These are phyloP conservation scores for Candida cerambycidarum DNA, from an alignment of 805 yeast species.

Conservation along the genomic window DNA sequence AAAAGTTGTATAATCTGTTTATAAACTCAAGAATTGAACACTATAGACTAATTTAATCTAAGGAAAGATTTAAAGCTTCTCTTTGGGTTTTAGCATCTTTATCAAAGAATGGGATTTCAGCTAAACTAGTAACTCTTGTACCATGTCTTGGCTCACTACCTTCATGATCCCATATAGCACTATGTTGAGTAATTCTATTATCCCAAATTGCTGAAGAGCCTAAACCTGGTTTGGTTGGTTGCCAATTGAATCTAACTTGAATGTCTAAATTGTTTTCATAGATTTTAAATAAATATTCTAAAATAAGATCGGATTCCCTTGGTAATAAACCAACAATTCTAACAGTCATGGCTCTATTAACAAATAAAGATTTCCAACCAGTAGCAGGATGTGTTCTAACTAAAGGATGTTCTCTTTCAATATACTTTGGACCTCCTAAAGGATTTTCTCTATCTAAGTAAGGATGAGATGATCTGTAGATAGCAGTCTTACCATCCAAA, in stretches of 20 bases:
- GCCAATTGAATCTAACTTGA: constrained; percentile 57
- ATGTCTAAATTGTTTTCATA: constrained; percentile 54
- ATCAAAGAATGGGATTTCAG: constrained; percentile 54
- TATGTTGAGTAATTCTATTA: constrained; percentile 55
- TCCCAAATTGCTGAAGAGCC: constrained; percentile 62
- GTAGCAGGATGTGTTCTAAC: constrained; percentile 67
- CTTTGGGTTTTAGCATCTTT: constrained; percentile 51
- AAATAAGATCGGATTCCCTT: constrained; percentile 49
- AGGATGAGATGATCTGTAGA: constrained; percentile 41
- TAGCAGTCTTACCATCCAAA: constrained; percentile 52
- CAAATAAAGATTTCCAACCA: constrained; percentile 58
- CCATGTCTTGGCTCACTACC: constrained; percentile 49
- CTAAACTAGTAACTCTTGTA: constrained; percentile 49
- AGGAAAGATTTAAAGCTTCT: constrained; percentile 43
- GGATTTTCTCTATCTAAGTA: constrained; percentile 46
- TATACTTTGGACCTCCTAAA: constrained; percentile 45
- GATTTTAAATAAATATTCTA: constrained; percentile 45
- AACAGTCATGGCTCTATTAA: constrained; percentile 50
- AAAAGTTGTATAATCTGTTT: no score
- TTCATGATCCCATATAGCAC: constrained; percentile 52
- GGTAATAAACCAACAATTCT: constrained; percentile 53
- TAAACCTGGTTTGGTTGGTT: constrained; percentile 32
- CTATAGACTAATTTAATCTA: constrained; percentile 1
- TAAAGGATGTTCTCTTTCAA: constrained; percentile 59
- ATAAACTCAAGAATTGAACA: not conserved